phyloP scores from a whole-genome alignment of 768 basidiomycete species.

The Suillus bovinus region DNA sequence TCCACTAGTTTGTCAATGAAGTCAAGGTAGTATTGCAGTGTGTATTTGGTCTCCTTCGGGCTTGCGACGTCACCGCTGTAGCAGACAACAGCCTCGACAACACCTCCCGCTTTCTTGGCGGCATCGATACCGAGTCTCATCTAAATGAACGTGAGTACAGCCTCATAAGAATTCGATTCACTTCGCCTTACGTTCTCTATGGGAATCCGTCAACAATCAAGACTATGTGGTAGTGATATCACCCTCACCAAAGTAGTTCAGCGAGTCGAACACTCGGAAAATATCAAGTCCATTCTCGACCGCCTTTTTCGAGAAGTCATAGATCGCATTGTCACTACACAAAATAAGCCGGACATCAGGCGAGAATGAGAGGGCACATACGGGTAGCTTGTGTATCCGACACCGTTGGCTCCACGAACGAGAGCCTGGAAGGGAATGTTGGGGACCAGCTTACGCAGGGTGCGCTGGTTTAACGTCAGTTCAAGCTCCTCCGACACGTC shows the following conservation, averaged over 20 bases:
- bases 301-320: constrained; percentile 99
- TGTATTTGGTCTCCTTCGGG: constrained; percentile 96
- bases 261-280: constrained; percentile 98
- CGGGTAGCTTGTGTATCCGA: constrained; percentile 99
- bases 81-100: constrained; percentile 95
- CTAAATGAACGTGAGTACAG: constrained; percentile 40
- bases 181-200: constrained; percentile 66
- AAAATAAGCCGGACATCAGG: constrained; percentile 12
- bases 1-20: constrained; percentile 90
- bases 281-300: constrained; percentile 99
- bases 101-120: constrained; percentile 99
- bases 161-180: not conserved
- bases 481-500: constrained; percentile 4
- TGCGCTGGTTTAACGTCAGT: constrained; percentile 53
- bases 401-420: constrained; percentile 98
- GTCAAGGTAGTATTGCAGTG: constrained; percentile 94
- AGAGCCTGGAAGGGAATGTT: constrained; percentile 99
- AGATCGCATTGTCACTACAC: constrained; percentile 92
- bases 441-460: constrained; percentile 92
- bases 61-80: constrained; percentile 97
- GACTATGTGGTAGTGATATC: not conserved
- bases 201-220: constrained; percentile 10
- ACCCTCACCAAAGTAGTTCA: constrained; percentile 94
- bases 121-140: constrained; percentile 99
- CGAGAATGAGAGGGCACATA: constrained; percentile 37